Evolutionary conservation across 208 protist genomes (phyloP).

Genomic region (Leishmania braziliensis): DNA sequence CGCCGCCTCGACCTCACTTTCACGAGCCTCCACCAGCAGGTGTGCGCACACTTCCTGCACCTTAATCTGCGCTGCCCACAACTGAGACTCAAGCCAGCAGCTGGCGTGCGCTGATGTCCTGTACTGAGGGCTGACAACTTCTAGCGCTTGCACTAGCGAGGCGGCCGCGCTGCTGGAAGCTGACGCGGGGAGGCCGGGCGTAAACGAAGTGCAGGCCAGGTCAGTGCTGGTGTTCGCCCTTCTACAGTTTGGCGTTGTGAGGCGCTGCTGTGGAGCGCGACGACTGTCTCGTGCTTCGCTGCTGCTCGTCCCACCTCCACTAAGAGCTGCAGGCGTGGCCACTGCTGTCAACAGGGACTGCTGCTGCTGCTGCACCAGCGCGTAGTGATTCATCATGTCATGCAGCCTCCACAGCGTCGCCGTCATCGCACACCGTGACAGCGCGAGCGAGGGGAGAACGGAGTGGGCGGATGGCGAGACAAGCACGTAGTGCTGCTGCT

Average conservation of each 20-base stretch:
- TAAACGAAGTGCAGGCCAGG: not conserved
- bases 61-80: constrained; percentile 55
- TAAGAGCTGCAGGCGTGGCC: not conserved
- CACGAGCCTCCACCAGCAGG: constrained; percentile 8
- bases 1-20: not conserved
- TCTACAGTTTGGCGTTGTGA: not conserved
- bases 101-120: constrained; percentile 57
- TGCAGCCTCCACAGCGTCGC: constrained; percentile 39
- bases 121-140: constrained; percentile 53
- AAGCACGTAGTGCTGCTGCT: constrained; percentile 12
- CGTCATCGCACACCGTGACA: constrained; percentile 29
- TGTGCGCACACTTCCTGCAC: constrained; percentile 15
- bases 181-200: not conserved
- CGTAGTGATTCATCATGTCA: constrained; percentile 39
- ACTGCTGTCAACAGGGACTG: not conserved
- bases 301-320: not conserved
- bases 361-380: constrained; percentile 12
- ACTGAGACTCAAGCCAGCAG: constrained; percentile 49
- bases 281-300: not conserved
- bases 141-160: constrained; percentile 43
- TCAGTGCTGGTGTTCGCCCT: not conserved
- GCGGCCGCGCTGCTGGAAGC: not conserved
- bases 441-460: constrained; percentile 17
- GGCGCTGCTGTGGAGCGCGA: not conserved
- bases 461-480: constrained; percentile 14